Conservation (phyloP, 352 stramenopile genomes). For the Phytophthora ohioensis region DNA sequence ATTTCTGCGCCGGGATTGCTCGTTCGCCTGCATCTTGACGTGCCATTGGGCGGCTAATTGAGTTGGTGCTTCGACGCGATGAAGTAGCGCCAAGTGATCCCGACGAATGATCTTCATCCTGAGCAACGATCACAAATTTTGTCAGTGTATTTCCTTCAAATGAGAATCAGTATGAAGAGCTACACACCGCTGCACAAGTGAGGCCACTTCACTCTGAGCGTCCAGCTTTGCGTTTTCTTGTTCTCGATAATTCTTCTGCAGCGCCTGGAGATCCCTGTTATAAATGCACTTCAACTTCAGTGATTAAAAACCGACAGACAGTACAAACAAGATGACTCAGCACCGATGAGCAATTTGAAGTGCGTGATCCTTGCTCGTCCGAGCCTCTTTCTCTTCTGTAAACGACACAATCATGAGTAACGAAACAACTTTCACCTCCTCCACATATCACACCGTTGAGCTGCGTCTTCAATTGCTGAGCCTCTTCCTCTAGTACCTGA, state of each 20-base stretch:
- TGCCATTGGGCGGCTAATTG: constrained; percentile 35
- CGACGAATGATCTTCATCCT: constrained; percentile 43
- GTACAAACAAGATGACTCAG: background rate
- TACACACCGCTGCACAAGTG: constrained; percentile 35
- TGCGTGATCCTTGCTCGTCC: constrained; percentile 35
- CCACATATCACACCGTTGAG: constrained; percentile 39
- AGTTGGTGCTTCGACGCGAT: constrained; percentile 30
- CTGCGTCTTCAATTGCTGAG: constrained; percentile 43
- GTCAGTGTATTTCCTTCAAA: no score
- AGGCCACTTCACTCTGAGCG: constrained; percentile 35
- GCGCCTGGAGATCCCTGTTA: constrained; percentile 31
- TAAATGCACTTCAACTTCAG: constrained; percentile 1
- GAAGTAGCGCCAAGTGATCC: constrained; percentile 34
- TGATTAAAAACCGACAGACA: constrained; percentile 11
- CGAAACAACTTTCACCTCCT: background rate
- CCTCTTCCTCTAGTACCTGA: constrained; percentile 47
- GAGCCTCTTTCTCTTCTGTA: constrained; percentile 32
- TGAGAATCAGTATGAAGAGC: background rate
- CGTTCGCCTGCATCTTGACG: constrained; percentile 22
- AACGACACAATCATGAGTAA: background rate
- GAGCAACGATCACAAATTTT: background rate
- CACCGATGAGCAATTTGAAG: constrained; percentile 43
- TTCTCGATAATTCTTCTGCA: constrained; percentile 41
- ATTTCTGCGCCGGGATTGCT: background rate
- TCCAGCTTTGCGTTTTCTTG: constrained; percentile 42